Evolutionary conservation across 1,139 yeast species (phyloP).

Genomic region (Pneumocystis jirovecii): DNA sequence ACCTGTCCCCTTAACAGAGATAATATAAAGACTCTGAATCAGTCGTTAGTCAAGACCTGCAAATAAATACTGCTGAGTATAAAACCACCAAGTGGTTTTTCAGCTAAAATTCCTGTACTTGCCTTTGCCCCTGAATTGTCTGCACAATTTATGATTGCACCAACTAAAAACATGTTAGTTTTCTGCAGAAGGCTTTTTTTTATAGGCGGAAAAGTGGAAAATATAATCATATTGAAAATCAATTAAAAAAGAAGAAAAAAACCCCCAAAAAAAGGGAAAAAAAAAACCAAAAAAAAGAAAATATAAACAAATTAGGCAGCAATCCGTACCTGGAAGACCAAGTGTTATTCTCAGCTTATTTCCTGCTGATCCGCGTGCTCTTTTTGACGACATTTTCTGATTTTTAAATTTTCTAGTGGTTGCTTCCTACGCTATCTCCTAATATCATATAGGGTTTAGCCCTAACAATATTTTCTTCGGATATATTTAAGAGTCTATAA

Average conservation of each 20-base stretch:
- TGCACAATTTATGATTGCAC: constrained; percentile 99
- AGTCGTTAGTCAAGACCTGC: constrained; percentile 26
- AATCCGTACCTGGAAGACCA: constrained; percentile 61
- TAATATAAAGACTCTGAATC: constrained; percentile 73
- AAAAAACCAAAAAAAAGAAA: neutral
- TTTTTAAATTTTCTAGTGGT: neutral
- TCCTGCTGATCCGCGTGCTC: constrained; percentile 74
- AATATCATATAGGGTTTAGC: no score
- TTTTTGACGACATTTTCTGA: neutral
- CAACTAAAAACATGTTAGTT: constrained; percentile 30
- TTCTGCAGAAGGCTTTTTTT: neutral
- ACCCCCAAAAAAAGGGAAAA: no score
- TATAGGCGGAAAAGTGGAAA: no score
- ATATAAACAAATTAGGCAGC: neutral
- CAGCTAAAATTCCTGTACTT: neutral
- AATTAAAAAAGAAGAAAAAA: neutral
- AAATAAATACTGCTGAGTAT: neutral
- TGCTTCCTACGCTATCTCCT: neutral
- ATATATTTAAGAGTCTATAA: no score
- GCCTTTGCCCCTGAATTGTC: constrained; percentile 92
- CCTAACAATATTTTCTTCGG: no score
- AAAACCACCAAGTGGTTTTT: neutral
- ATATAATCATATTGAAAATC: no score
- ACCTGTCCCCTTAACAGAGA: constrained; percentile 98
- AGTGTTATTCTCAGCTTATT: constrained; percentile 99